phyloP scores from a whole-genome alignment of 768 basidiomycete genomes.

The Phallus indusiatus region DNA sequence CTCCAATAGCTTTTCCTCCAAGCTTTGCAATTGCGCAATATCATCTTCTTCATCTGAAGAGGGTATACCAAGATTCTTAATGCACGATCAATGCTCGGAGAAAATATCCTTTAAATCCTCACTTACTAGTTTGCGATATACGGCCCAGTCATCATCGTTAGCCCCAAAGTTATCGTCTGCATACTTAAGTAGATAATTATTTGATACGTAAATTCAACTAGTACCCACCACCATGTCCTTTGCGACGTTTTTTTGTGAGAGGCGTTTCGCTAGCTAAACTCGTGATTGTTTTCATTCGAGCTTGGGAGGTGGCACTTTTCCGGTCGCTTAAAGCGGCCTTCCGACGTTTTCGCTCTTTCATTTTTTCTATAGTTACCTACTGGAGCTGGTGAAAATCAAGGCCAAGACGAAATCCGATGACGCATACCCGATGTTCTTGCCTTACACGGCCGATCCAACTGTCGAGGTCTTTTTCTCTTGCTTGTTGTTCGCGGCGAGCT shows the following conservation, averaged over 20 bases:
- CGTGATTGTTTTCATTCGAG: constrained; percentile 93
- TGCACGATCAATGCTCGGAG: not conserved
- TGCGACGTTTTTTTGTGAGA: constrained; percentile 75
- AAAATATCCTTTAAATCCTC: not conserved
- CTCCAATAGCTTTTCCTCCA: constrained; percentile 75
- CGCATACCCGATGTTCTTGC: constrained; percentile 66
- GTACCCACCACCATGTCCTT: constrained; percentile 61
- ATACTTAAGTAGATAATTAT: not conserved
- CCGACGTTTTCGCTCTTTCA: constrained; percentile 73
- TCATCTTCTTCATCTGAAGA: constrained; percentile 93
- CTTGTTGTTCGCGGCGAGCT: constrained; percentile 20
- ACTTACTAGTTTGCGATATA: constrained; percentile 91
- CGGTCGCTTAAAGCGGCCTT: constrained; percentile 80
- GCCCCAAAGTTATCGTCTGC: constrained; percentile 89
- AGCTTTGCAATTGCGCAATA: constrained; percentile 50
- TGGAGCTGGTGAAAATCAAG: not conserved
- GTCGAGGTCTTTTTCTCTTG: constrained; percentile 57
- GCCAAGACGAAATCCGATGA: not conserved
- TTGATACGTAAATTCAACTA: constrained; percentile 3
- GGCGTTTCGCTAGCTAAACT: constrained; percentile 82
- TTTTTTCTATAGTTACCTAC: constrained; percentile 70
- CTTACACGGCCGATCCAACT: constrained; percentile 71
- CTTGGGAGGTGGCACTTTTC: constrained; percentile 92
- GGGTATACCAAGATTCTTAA: constrained; percentile 53
- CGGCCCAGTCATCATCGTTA: constrained; percentile 94